Base-by-base conservation (phyloP, 2,329 filamentous ascomycete genomes). In the Ophiosphaerella korrae region DNA sequence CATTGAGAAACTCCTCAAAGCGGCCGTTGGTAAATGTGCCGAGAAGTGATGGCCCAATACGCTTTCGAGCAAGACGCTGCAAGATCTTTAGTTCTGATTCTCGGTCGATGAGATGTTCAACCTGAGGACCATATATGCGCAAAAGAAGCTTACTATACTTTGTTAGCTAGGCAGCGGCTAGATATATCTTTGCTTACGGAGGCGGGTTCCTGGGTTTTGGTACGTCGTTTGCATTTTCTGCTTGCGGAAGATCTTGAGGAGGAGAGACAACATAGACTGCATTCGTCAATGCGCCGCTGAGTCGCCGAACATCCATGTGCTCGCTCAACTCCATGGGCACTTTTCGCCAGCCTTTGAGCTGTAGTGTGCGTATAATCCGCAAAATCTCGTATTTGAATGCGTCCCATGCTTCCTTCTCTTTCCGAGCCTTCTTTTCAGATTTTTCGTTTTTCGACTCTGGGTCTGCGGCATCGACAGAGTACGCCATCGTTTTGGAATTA, bases 1-100 rank as follows among this genome's bases (percentile, higher is more conserved):
- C 92, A 68, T 96, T 85, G 70, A 97, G 89, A 70, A 87, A 97
- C 72, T 99, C 88, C 75, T 99, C 94, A 60, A 99, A 99, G 5
- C 94, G 89, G 8, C 94, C 94, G 67, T 99, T 99, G 46, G 82
- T 84, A 72, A 99, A 99, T 0, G 91, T 97, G 1, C 94, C 94
- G 0, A 99, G 80, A 26, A 99, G 80, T 13, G 91, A 86, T 5
- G 94, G 94, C 2, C 94, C 94, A 58, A 99, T 99, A 63, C 88
- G 92, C 80, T 97, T 96, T 48, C 89, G 87, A 2, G 90, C 91
- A 29, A 99, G 82, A 36, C 94, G 88, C 52, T 88, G 85, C 14
- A 99, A 81, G 42, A 97, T 94, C 53, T 87, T 85, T 13, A 99
- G 80, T 72, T 99, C 94, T 21, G 88, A 89, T 49, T 97, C 90